These are phyloP conservation scores for Panellus pusillus DNA, from an alignment of 768 basidiomycete genomes.

Conservation along the genomic window DNA sequence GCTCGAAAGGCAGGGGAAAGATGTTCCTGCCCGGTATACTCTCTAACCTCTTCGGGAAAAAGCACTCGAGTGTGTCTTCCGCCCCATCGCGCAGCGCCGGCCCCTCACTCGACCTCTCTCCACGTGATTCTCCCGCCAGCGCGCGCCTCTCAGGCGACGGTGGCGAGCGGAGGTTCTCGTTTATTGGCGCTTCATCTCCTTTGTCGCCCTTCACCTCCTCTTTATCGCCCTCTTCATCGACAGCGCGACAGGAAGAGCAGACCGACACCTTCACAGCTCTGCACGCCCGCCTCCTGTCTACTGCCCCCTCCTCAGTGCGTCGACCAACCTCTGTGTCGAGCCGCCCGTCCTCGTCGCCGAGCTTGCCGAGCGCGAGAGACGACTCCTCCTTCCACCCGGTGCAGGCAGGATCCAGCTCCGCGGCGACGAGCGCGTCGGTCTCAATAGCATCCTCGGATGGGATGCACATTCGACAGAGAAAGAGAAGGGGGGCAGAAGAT, in stretches of 20 bases:
- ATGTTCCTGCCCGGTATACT: constrained; percentile 42
- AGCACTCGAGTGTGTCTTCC: too few species aligned
- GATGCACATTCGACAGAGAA: constrained; percentile 32
- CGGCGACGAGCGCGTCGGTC: constrained; percentile 57
- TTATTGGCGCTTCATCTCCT: too few species aligned
- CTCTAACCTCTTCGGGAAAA: constrained; percentile 36
- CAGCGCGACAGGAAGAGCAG: too few species aligned
- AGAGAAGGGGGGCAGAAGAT: constrained; percentile 39
- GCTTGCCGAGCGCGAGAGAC: constrained; percentile 51
- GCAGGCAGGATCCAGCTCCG: constrained; percentile 28
- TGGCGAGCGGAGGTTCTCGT: neutral
- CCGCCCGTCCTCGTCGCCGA: constrained; percentile 49
- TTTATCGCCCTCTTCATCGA: too few species aligned
- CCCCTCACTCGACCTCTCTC: constrained; percentile 16
- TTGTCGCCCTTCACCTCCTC: too few species aligned
- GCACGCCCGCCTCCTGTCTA: constrained; percentile 40
- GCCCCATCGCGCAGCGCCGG: constrained; percentile 24
- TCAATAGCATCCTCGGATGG: constrained; percentile 63
- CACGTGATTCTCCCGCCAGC: neutral
- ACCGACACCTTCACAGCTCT: constrained; percentile 35
- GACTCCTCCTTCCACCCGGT: too few species aligned
- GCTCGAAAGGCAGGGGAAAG: constrained; percentile 15
- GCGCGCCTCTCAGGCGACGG: neutral
- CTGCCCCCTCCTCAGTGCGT: constrained; percentile 49
- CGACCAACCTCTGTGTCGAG: constrained; percentile 46